Evolutionary conservation across 2,329 filamentous ascomycete genomes (phyloP), one percentile per base, ranked within the genome.

Genomic region (Ceratocystis harringtonii): DNA sequence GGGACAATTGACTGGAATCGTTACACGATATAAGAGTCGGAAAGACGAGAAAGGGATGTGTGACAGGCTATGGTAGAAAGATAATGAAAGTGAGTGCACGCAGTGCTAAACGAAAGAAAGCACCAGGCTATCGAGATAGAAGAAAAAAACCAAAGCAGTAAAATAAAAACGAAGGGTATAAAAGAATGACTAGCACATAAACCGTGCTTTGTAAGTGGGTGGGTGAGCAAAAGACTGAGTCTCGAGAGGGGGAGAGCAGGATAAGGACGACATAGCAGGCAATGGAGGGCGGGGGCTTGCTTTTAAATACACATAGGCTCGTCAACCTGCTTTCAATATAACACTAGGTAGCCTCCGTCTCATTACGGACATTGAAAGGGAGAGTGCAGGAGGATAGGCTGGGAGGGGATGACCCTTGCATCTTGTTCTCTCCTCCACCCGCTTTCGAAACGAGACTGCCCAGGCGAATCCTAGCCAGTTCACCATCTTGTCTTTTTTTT

Each of bases 81-180:
- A 28, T 63, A 60, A 58, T 43, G 60, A 60, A 32, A 57, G 65
- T 36, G 12, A 63, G n/a, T 52, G 63, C 63, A 67, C 66, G 36
- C 66, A 67, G 66, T 67, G 63, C 66, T 58, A 36, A 65, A 67
- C 43, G 66, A 67, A 63, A 61, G 63, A 60, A 61, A 65, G 63
- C 63, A 63, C 66, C 63, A 65, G 61, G 61, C 63, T 67, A 61
- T 48, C 43, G 19, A 55, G 36, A 41, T 15, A 15, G 36, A 41
- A 41, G 30, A 50, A 57, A 44, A n/a, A 58, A 52, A 17, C 10
- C 45, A 43, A 61, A 32, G 17, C 36, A 52, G 58, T 41, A 32
- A 50, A 63, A 25, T 15, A 48, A 61, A 65, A 63, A 61, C 32
- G 62, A 55, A 36, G 30, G 61, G 48, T 50, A 63, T 5, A 57